Evolutionary conservation across 192 early-diverging fungal genomes (phyloP).

Genomic region (Backusella westeae): DNA sequence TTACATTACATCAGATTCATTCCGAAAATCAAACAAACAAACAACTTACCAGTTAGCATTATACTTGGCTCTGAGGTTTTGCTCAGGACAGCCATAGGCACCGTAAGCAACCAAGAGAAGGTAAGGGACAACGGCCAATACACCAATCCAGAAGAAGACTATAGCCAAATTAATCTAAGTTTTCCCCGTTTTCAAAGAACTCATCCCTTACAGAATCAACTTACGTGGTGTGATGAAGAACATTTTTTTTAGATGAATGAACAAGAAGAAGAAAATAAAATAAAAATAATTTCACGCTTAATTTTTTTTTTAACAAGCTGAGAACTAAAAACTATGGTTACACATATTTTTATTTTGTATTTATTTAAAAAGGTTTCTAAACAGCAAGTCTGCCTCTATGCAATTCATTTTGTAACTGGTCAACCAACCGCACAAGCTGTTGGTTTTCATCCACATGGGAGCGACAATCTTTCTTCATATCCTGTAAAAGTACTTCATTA

Average conservation of each 20-base stretch:
- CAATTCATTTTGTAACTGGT: conserved; percentile 15
- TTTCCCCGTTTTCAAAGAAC: background rate
- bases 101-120: conserved; percentile 36
- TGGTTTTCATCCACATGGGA: conserved; percentile 13
- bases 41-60: conserved; percentile 45
- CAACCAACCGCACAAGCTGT: conserved; percentile 9
- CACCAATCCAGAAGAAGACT: conserved; percentile 39
- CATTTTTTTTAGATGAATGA: conserved; percentile 4
- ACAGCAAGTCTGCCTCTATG: conserved; percentile 11
- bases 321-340: background rate
- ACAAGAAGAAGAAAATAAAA: background rate
- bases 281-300: background rate
- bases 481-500: conserved; percentile 10
- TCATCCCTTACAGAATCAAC: background rate
- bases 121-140: conserved; percentile 36
- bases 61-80: conserved; percentile 57
- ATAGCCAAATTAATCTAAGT: background rate
- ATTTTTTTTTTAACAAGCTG: background rate
- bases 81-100: conserved; percentile 39
- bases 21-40: background rate
- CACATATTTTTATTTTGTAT: background rate
- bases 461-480: conserved; percentile 10
- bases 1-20: background rate
- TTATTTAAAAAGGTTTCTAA: background rate
- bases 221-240: conserved; percentile 7